Evolutionary conservation across 257 asterid genomes (phyloP), one percentile per base, ranked within the genome.

Genomic region (Solanum lycopersicoides): DNA sequence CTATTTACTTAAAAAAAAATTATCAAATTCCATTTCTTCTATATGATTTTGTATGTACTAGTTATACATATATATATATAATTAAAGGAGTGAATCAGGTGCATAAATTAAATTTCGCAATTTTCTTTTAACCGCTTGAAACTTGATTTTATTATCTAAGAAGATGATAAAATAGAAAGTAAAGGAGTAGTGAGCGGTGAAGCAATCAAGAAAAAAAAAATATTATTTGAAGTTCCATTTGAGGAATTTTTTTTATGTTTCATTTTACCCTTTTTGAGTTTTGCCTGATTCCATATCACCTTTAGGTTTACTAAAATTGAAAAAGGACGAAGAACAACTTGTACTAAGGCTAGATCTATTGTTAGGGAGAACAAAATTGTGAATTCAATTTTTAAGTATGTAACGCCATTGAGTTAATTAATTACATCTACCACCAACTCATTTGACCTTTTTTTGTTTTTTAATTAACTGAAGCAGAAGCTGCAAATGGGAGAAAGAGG

Each of bases 391-490:
- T 68, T 68, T 13, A 28, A 12, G 32, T 28, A n/a, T 12, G 39
- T 68, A 12, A 66, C 35, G 35, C 21, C 59, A 60, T n/a, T 25
- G 35, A 63, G 20, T 68, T 68, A 68, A 68, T 68, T 28, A 50
- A 15, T 50, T 50, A 68, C 9, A 15, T 63, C 12, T 30, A 68
- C 75, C 25, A 32, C 6, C 11, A 37, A 39, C 3, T 37, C 16
- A 4, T 37, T 39, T 75, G 9, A 13, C 14, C 60, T 53, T 53
- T 16, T 10, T 45, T 86, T 28, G 39, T 34, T 35, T 73, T 44
- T 21, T 20, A 86, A 87, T 16, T 18, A 84, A 87, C 72, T 86
- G 92, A 86, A 71, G 86, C 87, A 66, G 88, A 88, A 45, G 86
- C 83, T 56, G 86, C 30, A 79, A 87, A 25, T 6, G 59, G 20